Percentiles rank a stretch among this genome's conserved stretches.
These are phyloP conservation scores for Rhizophagus clarus DNA, from an alignment of 192 early-diverging fungal genomes.

Conservation along the genomic window DNA sequence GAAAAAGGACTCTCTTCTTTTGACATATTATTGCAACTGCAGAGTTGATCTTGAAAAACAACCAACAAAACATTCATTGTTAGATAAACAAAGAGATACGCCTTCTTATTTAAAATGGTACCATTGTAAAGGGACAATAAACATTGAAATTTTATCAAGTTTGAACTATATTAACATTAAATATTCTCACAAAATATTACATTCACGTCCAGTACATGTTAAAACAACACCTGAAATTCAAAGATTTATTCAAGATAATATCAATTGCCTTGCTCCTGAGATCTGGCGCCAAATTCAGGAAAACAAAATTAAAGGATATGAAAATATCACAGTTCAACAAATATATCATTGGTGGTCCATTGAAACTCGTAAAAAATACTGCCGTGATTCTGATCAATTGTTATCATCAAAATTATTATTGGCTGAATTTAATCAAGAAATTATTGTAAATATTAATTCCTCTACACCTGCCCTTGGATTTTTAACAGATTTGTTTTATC, in stretches of 20 bases:
- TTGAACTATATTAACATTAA: neutral
- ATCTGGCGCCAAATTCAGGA: neutral
- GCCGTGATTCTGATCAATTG: neutral
- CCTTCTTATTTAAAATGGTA: neutral
- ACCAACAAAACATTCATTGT: neutral
- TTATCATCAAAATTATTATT: too few relatives aligned
- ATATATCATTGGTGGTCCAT: slow-evolving; percentile 8
- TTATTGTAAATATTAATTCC: neutral
- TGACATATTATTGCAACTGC: neutral
- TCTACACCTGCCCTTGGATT: slow-evolving; percentile 14
- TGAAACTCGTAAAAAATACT: neutral
- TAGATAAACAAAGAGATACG: neutral
- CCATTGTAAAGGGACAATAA: neutral
- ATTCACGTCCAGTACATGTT: neutral
- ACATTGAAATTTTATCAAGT: neutral
- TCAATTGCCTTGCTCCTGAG: neutral
- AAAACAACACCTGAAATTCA: neutral
- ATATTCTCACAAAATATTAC: neutral
- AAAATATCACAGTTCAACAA: neutral
- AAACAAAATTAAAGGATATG: neutral
- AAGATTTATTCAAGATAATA: neutral
- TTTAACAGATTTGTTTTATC: neutral
- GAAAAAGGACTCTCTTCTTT: neutral
- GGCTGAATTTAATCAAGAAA: neutral
- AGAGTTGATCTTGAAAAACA: neutral